Evolutionary conservation across 2,329 filamentous ascomycete species (phyloP), one percentile per base, ranked within the genome.

Genomic region (Fusarium gaditjirri): DNA sequence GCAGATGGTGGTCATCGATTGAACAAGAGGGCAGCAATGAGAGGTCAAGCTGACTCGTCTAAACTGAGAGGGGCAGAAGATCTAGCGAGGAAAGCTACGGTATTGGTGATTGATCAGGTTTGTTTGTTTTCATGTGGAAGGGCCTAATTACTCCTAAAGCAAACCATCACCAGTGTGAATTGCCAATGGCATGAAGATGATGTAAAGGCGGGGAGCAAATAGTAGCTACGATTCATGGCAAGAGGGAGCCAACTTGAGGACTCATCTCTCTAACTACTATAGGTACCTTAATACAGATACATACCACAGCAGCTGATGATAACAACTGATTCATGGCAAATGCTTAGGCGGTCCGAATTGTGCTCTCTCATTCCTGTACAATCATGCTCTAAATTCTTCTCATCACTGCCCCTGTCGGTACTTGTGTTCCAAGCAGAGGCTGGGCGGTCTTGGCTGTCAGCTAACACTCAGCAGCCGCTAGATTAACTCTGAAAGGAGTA

Each of bases 101-200:
- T 36, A 65, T 47, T 64, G 59, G 59, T 41, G 35, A 42, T 41
- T 52, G 25, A 36, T 19, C 46, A 41, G 25, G 65, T 52, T 60
- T 67, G 65, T 70, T 73, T 72, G 43, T 52, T 73, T 58, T 66
- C 44, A 53, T 70, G 50, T 42, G 38, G 35, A 44, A 35, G 42
- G 38, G 55, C 61, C 41, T 33, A 54, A 23, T 14, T 46, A 31
- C 31, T 12, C 4, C 29, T 29, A 29, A 47, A 53, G 41, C 39
- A 33, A 54, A 43, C 43, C 29, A 60, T 56, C 57, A 31, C 47
- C 52, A 33, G 61, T 70, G 52, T 44, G 47, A 72, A 56, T 43
- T 70, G 38, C 53, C 52, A 70, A 71, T 72, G 70, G 70, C 44
- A 73, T 73, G 65, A 39, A 73, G 46, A 68, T 72, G 65, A 72